These are phyloP conservation scores for Hymenoscyphus salicellus DNA, from an alignment of 2,329 filamentous ascomycete species.

Conservation along the genomic window DNA sequence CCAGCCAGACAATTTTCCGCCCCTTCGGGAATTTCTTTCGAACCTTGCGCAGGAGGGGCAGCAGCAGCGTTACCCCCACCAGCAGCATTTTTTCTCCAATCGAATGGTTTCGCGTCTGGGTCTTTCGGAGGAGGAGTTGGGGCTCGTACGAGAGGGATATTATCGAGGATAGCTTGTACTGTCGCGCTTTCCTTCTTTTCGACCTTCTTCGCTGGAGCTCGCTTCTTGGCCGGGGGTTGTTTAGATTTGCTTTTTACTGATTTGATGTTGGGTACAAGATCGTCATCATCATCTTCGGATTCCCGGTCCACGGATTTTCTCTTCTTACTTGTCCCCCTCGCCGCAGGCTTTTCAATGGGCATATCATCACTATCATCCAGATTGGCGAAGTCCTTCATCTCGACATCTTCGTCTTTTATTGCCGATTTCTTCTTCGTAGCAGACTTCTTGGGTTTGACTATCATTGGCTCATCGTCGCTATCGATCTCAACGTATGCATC, in stretches of 20 bases:
- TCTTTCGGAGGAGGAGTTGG: constrained; percentile 78
- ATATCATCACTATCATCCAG: constrained; percentile 45
- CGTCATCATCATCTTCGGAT: constrained; percentile 57
- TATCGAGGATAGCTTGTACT: constrained; percentile 82
- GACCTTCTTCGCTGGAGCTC: constrained; percentile 53
- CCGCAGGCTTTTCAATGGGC: constrained; percentile 30
- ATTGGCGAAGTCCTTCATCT: constrained; percentile 35
- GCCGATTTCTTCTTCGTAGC: constrained; percentile 39
- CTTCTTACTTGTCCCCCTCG: constrained; percentile 44
- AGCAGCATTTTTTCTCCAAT: constrained; percentile 63
- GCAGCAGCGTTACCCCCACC: constrained; percentile 61
- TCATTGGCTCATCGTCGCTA: constrained; percentile 65
- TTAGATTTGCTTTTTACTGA: constrained; percentile 35
- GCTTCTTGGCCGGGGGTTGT: constrained; percentile 36
- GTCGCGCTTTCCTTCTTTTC: constrained; percentile 64
- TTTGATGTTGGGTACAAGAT: constrained; percentile 57
- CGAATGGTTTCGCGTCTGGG: constrained; percentile 66
- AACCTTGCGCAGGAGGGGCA: constrained; percentile 56
- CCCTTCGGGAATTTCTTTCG: constrained; percentile 73
- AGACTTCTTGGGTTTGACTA: constrained; percentile 52
- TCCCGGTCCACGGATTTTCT: constrained; percentile 56
- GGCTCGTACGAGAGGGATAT: constrained; percentile 76
- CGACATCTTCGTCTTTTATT: constrained; percentile 47
- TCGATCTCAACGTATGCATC: constrained; percentile 70
- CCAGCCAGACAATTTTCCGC: constrained; percentile 87